Evolutionary conservation across 2,329 filamentous ascomycete species (phyloP), one percentile per base, ranked within the genome.

Genomic region (Exserohilum rostratum): DNA sequence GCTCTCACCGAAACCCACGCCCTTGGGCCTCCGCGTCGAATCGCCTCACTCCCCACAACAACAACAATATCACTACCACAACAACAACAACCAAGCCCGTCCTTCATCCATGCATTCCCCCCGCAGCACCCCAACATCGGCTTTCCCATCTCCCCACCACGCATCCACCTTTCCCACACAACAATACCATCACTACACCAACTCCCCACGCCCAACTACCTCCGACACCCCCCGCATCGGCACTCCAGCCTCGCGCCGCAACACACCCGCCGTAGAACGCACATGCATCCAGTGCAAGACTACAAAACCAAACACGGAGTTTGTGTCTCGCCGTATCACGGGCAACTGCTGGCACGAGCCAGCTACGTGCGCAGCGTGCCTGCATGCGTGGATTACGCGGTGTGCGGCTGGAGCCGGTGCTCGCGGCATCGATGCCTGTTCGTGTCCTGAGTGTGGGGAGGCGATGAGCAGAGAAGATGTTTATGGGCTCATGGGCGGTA

Each of bases 361-460:
- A 22, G 60, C 68, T 5, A 67, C 66, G 20, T 74, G 71, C 38
- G 51, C 57, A 15, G 50, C 54, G 5, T 74, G 71, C 27, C 53
- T 73, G 27, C 60, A 68, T 46, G 38, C 49, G 1, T 70, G 69
- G 62, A 57, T 74, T 1, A 58, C 64, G n/a, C 53, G 53, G 10
- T 64, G 63, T 44, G 57, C 68, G 29, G 55, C 60, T 13, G 58
- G 42, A 10, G 25, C 25, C 13, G 58, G 44, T 15, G 25, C n/a
- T 3, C 55, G 50, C 25, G 59, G 65, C 5, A 61, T 58, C 48
- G 60, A 62, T 11, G 50, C 54, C 13, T 68, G 62, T 22, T 58
- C 57, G 6, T 74, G 71, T 60, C 69, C 68, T 0, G 71, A 74
- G 48, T 74, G 71, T 37, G 61, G 62, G 3, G 65, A 70, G 46